phyloP scores from a whole-genome alignment of 768 basidiomycete genomes.

The Suillus tomentosus region DNA sequence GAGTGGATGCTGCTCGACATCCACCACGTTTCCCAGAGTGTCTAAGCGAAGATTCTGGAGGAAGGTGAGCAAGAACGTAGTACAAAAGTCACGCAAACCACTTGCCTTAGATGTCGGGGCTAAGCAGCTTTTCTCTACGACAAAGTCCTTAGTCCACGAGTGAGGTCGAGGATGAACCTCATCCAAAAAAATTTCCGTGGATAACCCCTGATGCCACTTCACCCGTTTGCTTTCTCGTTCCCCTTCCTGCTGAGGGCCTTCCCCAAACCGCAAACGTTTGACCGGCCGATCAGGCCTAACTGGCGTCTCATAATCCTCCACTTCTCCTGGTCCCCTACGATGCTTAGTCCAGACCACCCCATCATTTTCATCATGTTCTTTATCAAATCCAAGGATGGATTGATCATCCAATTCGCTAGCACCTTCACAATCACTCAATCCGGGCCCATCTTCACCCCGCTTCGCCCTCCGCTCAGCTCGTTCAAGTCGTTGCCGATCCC shows the following conservation, averaged over 20 bases:
- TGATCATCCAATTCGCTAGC: slow-evolving; percentile 17
- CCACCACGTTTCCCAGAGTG: slow-evolving; percentile 68
- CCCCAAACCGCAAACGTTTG: slow-evolving; percentile 43
- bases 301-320: slow-evolving; percentile 78
- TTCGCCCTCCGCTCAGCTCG: slow-evolving; percentile 64
- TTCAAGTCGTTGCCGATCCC: slow-evolving; percentile 51
- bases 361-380: slow-evolving; percentile 29
- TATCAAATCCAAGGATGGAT: slow-evolving; percentile 7
- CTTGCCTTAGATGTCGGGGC: slow-evolving; percentile 67
- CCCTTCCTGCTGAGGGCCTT: slow-evolving; percentile 32
- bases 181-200: slow-evolving; percentile 61
- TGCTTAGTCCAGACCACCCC: slow-evolving; percentile 40
- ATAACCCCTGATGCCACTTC: slow-evolving; percentile 76
- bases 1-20: slow-evolving; percentile 53
- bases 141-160: slow-evolving; percentile 42
- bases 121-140: slow-evolving; percentile 62
- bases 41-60: slow-evolving; percentile 63
- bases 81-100: slow-evolving; percentile 1
- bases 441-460: slow-evolving; percentile 39
- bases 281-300: slow-evolving; percentile 41
- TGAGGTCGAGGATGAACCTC: slow-evolving; percentile 58
- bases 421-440: slow-evolving; percentile 33
- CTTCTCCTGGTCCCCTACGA: slow-evolving; percentile 73
- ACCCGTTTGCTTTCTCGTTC: slow-evolving; percentile 53
- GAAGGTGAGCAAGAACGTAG: slow-evolving; percentile 13